A percentile compares a stretch with the other conserved stretches of the same genome.
These are phyloP conservation scores for Xanthoparmelia taractica DNA, from an alignment of 495 filamentous ascomycete genomes.

Conservation along the genomic window DNA sequence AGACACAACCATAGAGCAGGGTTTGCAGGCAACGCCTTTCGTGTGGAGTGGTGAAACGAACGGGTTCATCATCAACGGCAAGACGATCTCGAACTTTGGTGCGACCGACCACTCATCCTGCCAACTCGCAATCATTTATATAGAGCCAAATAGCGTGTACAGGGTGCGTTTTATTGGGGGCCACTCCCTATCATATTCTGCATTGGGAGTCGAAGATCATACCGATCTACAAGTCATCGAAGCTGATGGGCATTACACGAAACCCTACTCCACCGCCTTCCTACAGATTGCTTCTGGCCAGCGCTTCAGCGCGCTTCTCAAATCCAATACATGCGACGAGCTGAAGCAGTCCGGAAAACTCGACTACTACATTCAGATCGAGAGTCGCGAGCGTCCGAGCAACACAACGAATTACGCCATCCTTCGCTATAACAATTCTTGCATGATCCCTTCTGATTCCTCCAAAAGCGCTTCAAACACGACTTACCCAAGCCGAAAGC, in stretches of 20 bases:
- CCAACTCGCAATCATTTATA: background rate
- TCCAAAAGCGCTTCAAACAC: background rate
- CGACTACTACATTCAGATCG: background rate
- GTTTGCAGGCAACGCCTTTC: background rate
- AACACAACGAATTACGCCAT: constrained; percentile 4
- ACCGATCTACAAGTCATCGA: constrained; percentile 3
- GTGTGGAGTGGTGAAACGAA: constrained; percentile 2
- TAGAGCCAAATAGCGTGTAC: constrained; percentile 1
- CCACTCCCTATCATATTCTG: background rate
- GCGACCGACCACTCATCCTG: background rate
- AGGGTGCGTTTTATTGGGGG: background rate
- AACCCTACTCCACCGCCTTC: background rate
- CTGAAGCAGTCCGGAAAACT: constrained; percentile 4
- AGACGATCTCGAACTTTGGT: constrained; percentile 6
- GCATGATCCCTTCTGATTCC: background rate
- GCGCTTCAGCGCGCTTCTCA: background rate
- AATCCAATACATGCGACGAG: background rate
- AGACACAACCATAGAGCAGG: constrained; percentile 4
- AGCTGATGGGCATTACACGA: background rate
- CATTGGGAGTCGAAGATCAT: background rate
- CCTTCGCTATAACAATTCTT: background rate
- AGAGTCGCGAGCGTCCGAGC: background rate
- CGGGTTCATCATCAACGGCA: background rate
- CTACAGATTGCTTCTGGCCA: constrained; percentile 1
- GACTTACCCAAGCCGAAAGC: background rate